Evolutionary conservation across 2,329 filamentous ascomycete genomes (phyloP).

Genomic region (Huntiella bhutanensis): DNA sequence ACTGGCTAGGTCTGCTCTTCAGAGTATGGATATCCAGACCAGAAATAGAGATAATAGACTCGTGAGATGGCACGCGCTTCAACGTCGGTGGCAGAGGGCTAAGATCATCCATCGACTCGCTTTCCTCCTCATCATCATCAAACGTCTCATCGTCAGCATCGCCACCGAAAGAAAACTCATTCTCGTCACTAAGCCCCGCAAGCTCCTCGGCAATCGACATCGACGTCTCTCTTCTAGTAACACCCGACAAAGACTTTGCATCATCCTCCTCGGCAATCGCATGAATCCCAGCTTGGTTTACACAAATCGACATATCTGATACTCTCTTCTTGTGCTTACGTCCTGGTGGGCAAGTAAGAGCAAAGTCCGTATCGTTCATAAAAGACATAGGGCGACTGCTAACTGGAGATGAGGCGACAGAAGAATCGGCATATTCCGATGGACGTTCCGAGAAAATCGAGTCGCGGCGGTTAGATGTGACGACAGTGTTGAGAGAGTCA

Average conservation of each 20-base stretch:
- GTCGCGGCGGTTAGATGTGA: conserved; percentile 34
- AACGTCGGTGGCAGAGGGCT: conserved; percentile 26
- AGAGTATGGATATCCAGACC: conserved; percentile 83
- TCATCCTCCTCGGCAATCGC: conserved; percentile 23
- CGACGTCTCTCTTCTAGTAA: conserved; percentile 5
- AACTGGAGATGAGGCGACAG: conserved; percentile 61
- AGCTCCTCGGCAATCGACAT: conserved; percentile 11
- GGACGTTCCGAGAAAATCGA: conserved; percentile 41
- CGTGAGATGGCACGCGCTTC: conserved; percentile 56
- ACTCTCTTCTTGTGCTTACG: conserved; percentile 8
- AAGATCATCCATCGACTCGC: conserved; percentile 19
- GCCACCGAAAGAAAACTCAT: conserved; percentile 12
- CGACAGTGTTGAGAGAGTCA: conserved; percentile 15
- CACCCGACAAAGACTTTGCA: conserved; percentile 4
- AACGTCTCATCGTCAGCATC: conserved; percentile 19
- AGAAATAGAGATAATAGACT: conserved; percentile 71
- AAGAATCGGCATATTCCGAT: conserved; percentile 49
- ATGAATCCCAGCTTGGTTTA: conserved; percentile 15
- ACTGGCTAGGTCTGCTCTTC: conserved; percentile 54
- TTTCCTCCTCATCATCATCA: conserved; percentile 17
- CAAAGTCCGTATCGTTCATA: conserved; percentile 6
- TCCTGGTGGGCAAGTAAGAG: conserved; percentile 11
- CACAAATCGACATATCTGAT: conserved; percentile 9
- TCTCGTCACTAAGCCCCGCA: conserved; percentile 12
- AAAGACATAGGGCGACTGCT: conserved; percentile 23